Conservation (phyloP, 192 early-diverging fungal genomes). For the Coemansia sp. region DNA sequence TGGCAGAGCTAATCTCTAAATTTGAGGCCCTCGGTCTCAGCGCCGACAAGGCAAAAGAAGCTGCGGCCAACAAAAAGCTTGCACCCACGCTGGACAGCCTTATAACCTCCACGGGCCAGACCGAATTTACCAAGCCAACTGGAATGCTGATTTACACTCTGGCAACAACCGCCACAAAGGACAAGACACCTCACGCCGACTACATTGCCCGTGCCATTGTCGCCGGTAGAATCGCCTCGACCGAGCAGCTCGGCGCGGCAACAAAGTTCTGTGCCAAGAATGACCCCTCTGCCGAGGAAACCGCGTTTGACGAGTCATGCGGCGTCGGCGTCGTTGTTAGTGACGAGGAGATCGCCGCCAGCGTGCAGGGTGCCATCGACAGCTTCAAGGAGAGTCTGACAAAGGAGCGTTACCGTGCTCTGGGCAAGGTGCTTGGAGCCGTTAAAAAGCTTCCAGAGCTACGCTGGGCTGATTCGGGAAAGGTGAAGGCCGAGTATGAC, state of each 20-base stretch:
- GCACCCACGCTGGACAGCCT: slow-evolving; percentile 72
- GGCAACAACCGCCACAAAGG: slow-evolving; percentile 81
- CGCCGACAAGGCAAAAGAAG: slow-evolving; percentile 92
- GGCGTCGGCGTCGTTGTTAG: slow-evolving; percentile 93
- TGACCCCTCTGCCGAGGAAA: slow-evolving; percentile 62
- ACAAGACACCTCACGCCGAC: slow-evolving; percentile 69
- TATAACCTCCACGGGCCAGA: slow-evolving; percentile 69
- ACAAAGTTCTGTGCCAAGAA: slow-evolving; percentile 82
- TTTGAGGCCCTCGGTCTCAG: slow-evolving; percentile 90
- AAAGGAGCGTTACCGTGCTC: slow-evolving; percentile 82
- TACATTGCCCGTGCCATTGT: slow-evolving; percentile 85
- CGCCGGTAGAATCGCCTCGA: slow-evolving; percentile 65
- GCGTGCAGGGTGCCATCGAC: slow-evolving; percentile 68
- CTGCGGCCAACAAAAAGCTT: slow-evolving; percentile 95
- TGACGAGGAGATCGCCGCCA: slow-evolving; percentile 70
- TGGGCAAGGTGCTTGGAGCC: slow-evolving; percentile 74
- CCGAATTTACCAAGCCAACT: slow-evolving; percentile 68
- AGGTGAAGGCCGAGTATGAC: slow-evolving; percentile 89
- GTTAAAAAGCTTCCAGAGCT: slow-evolving; percentile 72
- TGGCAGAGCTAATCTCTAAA: slow-evolving; percentile 60
- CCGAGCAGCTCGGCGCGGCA: slow-evolving; percentile 91
- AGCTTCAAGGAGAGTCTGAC: slow-evolving; percentile 70
- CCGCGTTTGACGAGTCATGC: slow-evolving; percentile 81
- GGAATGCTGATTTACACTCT: slow-evolving; percentile 87
- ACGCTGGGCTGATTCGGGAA: slow-evolving; percentile 88